A percentile compares a stretch with the other conserved stretches of the same genome.
These are phyloP conservation scores for Ogataea saltuana DNA, from an alignment of 805 yeast genomes.

Conservation along the genomic window DNA sequence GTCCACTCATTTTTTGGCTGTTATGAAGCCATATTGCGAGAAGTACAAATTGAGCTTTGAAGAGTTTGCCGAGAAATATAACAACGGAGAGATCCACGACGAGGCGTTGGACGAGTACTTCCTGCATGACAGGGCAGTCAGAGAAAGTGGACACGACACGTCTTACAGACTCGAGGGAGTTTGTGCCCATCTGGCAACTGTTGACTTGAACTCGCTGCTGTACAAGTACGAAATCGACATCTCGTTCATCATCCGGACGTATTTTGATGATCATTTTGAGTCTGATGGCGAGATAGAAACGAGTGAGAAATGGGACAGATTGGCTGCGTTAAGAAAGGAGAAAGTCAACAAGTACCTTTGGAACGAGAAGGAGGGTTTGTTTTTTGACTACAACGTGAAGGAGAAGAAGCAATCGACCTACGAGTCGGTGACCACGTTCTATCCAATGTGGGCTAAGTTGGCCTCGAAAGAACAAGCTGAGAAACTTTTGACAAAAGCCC, in stretches of 20 bases:
- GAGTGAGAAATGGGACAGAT: constrained; percentile 59
- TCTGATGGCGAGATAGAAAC: constrained; percentile 44
- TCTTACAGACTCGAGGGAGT: constrained; percentile 85
- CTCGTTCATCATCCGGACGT: constrained; percentile 56
- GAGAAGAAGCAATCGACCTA: constrained; percentile 56
- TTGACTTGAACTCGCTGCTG: constrained; percentile 81
- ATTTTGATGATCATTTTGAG: constrained; percentile 52
- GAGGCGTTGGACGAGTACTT: constrained; percentile 88
- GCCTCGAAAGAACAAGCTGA: constrained; percentile 65
- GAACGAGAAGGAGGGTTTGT: constrained; percentile 78
- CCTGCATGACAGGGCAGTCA: constrained; percentile 88
- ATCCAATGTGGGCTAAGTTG: constrained; percentile 91
- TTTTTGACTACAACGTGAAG: constrained; percentile 79
- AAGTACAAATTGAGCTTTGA: constrained; percentile 59
- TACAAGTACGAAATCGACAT: constrained; percentile 91
- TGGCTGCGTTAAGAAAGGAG: constrained; percentile 54
- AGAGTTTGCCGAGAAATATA: constrained; percentile 70
- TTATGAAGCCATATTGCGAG: constrained; percentile 65
- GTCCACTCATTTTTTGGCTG: constrained; percentile 76
- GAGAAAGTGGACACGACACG: constrained; percentile 97
- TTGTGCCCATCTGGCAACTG: constrained; percentile 87
- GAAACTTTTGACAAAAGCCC: constrained; percentile 52
- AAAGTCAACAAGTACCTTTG: constrained; percentile 72
- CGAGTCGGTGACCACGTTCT: constrained; percentile 86
- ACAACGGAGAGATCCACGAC: constrained; percentile 62